These are phyloP conservation scores for Begonia fuchsioides DNA, from an alignment of 306 rosid species.

Conservation along the genomic window DNA sequence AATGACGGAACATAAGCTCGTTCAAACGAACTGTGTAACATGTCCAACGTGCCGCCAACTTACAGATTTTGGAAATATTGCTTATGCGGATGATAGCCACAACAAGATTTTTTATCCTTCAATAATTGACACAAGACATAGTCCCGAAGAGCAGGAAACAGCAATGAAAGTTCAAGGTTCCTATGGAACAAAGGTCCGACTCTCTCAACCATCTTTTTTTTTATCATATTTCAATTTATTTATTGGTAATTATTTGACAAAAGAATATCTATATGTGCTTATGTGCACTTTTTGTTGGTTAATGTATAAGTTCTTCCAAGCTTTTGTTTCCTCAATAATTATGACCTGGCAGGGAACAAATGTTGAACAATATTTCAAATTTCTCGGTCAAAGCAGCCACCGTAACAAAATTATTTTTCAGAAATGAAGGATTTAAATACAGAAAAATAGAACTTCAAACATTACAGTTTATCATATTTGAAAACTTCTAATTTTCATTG, in stretches of 20 bases:
- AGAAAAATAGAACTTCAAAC: no score
- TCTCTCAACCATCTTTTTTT: background rate
- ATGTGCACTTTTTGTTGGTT: background rate
- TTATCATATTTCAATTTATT: background rate
- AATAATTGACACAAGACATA: constrained; percentile 20
- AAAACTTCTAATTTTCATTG: no score
- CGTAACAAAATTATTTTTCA: no score
- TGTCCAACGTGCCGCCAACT: constrained; percentile 96
- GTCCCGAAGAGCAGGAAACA: constrained; percentile 39
- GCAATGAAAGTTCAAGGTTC: constrained; percentile 67
- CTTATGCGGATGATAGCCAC: constrained; percentile 65
- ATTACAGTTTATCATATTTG: no score
- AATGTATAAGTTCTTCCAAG: background rate
- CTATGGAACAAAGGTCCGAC: constrained; percentile 79
- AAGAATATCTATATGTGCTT: no score
- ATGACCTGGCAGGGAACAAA: no score
- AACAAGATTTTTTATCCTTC: constrained; percentile 33
- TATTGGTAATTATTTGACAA: no score
- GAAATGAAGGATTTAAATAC: no score
- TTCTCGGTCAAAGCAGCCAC: no score
- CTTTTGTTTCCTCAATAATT: background rate
- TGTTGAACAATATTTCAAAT: no score
- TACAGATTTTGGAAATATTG: constrained; percentile 73
- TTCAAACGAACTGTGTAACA: constrained; percentile 62
- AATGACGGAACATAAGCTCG: constrained; percentile 47